Percentiles rank a stretch among this genome's conserved stretches.
Conservation (phyloP, 257 asterid genomes). For the Primulina huaijiensis region DNA sequence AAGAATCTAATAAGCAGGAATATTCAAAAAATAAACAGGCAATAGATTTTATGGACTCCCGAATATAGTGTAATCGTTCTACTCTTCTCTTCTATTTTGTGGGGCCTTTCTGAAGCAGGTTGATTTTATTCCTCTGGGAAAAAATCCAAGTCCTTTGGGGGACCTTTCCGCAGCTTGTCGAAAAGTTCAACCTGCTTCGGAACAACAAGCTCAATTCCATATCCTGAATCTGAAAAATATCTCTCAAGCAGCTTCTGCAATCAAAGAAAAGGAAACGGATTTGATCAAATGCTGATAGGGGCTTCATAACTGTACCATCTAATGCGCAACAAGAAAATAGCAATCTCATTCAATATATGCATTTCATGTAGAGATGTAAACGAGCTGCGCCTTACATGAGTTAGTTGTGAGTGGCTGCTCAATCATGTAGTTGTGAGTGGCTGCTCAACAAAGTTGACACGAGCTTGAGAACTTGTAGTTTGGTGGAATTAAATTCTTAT, state of each 20-base stretch:
- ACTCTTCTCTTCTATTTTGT: no score
- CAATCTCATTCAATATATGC: not conserved
- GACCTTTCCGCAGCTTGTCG: slow-evolving; percentile 51
- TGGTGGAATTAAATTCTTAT: no score
- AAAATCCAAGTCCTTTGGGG: slow-evolving; percentile 49
- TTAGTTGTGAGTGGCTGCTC: not conserved
- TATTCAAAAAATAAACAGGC: not conserved
- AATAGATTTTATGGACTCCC: not conserved
- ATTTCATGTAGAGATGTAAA: not conserved
- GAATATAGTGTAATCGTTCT: no score
- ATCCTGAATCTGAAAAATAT: slow-evolving; percentile 56
- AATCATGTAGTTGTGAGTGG: not conserved
- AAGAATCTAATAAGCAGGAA: not conserved
- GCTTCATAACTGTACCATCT: not conserved
- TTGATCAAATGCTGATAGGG: not conserved
- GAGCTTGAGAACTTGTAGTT: not conserved
- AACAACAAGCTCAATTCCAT: slow-evolving; percentile 63
- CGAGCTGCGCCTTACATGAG: not conserved
- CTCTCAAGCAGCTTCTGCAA: slow-evolving; percentile 81
- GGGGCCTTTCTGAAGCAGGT: no score
- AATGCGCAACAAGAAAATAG: not conserved
- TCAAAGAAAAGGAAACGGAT: not conserved
- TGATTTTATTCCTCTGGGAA: slow-evolving; percentile 28
- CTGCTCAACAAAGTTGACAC: not conserved
- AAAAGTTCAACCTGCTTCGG: slow-evolving; percentile 75